A percentile compares a stretch with the other conserved stretches of the same genome.
Evolutionary conservation across 2,329 filamentous ascomycete genomes (phyloP).

Genomic region (Westerdykella ornata): DNA sequence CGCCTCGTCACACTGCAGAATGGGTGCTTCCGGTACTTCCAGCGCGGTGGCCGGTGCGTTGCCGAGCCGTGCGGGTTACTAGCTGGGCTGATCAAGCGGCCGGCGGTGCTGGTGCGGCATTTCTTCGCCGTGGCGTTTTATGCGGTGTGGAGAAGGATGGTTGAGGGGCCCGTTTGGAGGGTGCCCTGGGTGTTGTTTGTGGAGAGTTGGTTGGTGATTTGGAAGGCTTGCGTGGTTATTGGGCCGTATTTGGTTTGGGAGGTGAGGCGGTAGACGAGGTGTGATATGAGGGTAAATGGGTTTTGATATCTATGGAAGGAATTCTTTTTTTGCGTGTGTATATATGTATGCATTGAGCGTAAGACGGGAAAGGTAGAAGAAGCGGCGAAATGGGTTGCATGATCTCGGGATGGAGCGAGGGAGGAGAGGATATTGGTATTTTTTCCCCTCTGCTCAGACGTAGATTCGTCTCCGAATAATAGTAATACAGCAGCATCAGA

Average conservation of each 20-base stretch:
- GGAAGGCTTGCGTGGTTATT: constrained; percentile 74
- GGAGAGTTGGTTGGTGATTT: constrained; percentile 64
- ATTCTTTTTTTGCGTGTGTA: no score
- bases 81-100: constrained; percentile 71
- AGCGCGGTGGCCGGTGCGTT: constrained; percentile 62
- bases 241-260: constrained; percentile 74
- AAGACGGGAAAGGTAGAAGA: no score
- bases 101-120: constrained; percentile 75
- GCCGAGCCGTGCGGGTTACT: constrained; percentile 76
- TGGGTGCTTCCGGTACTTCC: constrained; percentile 92
- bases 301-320: background rate
- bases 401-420: no score
- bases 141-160: constrained; percentile 66
- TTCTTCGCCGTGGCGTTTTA: constrained; percentile 93
- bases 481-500: no score
- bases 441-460: no score
- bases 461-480: no score
- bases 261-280: constrained; percentile 37
- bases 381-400: no score
- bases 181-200: constrained; percentile 51
- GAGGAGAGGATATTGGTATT: no score
- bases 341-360: no score
- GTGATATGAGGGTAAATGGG: background rate
- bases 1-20: constrained; percentile 68
- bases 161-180: constrained; percentile 39